These are phyloP conservation scores for Diutina siamensis DNA, from an alignment of 1,139 yeast genomes.

Conservation along the genomic window DNA sequence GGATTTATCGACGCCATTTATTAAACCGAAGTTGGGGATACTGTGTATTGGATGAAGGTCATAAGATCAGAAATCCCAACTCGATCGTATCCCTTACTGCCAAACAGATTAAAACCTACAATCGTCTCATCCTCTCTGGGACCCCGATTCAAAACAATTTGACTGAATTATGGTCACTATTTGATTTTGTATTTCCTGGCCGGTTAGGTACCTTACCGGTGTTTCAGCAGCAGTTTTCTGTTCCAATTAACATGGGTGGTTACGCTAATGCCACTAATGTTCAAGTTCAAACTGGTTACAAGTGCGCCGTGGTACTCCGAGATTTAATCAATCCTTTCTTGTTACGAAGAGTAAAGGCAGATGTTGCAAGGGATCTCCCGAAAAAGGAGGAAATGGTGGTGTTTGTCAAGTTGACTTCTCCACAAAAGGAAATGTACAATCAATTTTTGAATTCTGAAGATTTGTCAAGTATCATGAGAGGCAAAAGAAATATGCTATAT, in stretches of 20 bases:
- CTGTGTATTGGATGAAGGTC: constrained; percentile 90
- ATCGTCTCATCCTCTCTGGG: constrained; percentile 82
- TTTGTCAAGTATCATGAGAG: constrained; percentile 56
- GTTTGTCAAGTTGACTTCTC: constrained; percentile 73
- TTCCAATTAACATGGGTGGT: constrained; percentile 95
- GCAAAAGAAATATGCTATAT: constrained; percentile 70
- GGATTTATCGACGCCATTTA: constrained; percentile 61
- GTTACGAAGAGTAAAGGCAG: constrained; percentile 76
- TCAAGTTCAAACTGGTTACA: constrained; percentile 93
- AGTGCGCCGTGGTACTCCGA: constrained; percentile 84
- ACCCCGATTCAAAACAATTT: constrained; percentile 94
- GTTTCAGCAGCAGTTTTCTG: constrained; percentile 81
- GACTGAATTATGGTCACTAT: constrained; percentile 85
- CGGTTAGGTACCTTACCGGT: constrained; percentile 89
- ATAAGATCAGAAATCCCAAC: constrained; percentile 90
- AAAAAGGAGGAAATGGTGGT: constrained; percentile 88
- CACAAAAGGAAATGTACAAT: constrained; percentile 64
- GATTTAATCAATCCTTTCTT: constrained; percentile 86
- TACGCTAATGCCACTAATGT: constrained; percentile 94
- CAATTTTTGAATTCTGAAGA: constrained; percentile 71
- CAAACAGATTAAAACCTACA: constrained; percentile 70
- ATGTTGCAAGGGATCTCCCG: constrained; percentile 95
- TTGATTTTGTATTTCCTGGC: constrained; percentile 94
- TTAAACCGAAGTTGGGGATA: constrained; percentile 80
- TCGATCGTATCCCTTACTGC: constrained; percentile 78